phyloP scores from a whole-genome alignment of 2,329 filamentous ascomycete genomes.

The Fusarium bulbicola region DNA sequence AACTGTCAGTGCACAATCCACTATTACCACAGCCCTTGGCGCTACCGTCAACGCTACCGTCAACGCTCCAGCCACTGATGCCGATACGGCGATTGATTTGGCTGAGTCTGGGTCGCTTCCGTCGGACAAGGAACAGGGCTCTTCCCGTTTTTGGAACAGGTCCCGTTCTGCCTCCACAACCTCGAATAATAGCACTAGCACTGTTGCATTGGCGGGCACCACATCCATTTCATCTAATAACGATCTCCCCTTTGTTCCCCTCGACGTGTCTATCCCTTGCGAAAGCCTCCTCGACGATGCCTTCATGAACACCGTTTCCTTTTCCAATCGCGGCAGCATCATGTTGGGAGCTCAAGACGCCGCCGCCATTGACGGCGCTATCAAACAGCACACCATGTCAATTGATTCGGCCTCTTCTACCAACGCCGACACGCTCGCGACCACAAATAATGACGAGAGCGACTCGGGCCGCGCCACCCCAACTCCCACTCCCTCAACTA shows the following conservation, averaged over 20 bases:
- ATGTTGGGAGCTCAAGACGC: conserved; percentile 63
- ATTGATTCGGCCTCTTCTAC: conserved; percentile 14
- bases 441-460: conserved; percentile 23
- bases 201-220: conserved; percentile 32
- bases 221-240: conserved; percentile 37
- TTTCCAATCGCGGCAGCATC: conserved; percentile 71
- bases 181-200: conserved; percentile 41
- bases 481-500: conserved; percentile 25
- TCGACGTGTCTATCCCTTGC: conserved; percentile 66
- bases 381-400: conserved; percentile 18
- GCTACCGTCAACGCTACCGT: conserved; percentile 30
- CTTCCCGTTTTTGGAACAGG: conserved; percentile 43
- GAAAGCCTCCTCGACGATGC: conserved; percentile 66
- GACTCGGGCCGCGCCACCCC: conserved; percentile 37
- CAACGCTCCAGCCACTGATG: conserved; percentile 32
- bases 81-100: conserved; percentile 24
- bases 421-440: conserved; percentile 12
- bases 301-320: conserved; percentile 64
- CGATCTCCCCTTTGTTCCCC: conserved; percentile 56
- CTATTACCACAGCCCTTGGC: conserved; percentile 18
- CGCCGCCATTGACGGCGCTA: conserved; percentile 33
- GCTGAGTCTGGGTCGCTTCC: conserved; percentile 31
- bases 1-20: conserved; percentile 26
- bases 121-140: conserved; percentile 24
- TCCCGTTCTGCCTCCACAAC: conserved; percentile 38